Evolutionary conservation across 106 monocot species (phyloP).

Genomic region (Dendrobium officinale): DNA sequence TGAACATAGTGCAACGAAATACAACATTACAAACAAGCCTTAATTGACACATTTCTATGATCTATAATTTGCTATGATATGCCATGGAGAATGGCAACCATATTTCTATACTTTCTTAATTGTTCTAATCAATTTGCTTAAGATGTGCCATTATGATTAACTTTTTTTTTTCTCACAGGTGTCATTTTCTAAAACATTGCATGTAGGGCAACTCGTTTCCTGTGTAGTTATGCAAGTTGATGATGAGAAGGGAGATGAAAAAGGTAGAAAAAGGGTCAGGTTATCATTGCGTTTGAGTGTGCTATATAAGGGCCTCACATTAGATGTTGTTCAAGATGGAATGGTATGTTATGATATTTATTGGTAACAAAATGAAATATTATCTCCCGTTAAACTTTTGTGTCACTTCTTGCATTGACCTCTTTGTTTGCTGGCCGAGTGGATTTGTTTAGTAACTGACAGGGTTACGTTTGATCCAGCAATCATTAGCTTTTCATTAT

Average conservation of each 20-base stretch:
- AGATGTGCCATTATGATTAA: neutral
- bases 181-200: constrained; percentile 28
- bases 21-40: neutral
- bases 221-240: constrained; percentile 65
- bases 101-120: neutral
- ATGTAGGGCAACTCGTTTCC: constrained; percentile 72
- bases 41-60: neutral
- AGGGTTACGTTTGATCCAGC: too few relatives aligned
- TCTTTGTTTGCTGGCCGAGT: too few relatives aligned
- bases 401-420: too few relatives aligned
- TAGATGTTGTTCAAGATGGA: constrained; percentile 82
- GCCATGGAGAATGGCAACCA: neutral
- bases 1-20: neutral
- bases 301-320: constrained; percentile 67
- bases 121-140: neutral
- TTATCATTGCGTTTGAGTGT: constrained; percentile 66
- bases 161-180: constrained; percentile 21
- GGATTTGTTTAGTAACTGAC: too few relatives aligned
- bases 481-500: too few relatives aligned
- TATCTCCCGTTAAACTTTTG: neutral
- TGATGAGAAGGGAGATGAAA: constrained; percentile 73
- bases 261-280: constrained; percentile 69
- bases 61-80: neutral
- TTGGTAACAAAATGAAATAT: neutral
- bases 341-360: constrained; percentile 40